Evolutionary conservation across 1,139 yeast genomes (phyloP).

Genomic region (Blastobotrys buckinghamii): DNA sequence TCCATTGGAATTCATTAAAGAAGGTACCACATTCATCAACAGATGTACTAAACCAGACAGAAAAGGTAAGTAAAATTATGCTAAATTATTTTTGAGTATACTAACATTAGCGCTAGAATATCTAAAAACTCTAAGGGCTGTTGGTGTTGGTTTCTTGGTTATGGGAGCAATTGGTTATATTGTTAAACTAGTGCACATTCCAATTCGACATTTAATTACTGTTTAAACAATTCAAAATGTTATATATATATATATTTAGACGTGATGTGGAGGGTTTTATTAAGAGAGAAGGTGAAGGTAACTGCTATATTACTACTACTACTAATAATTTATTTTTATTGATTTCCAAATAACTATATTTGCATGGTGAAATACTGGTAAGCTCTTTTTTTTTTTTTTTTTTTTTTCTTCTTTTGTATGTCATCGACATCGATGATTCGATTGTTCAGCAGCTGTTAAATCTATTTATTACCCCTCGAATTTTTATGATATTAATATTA

Average conservation of each 20-base stretch:
- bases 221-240: constrained; percentile 53
- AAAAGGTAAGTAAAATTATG: constrained; percentile 48
- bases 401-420: too few species aligned
- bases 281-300: neutral
- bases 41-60: constrained; percentile 91
- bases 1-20: constrained; percentile 86
- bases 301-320: too few species aligned
- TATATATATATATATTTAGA: too few species aligned
- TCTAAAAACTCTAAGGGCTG: constrained; percentile 84
- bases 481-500: too few species aligned
- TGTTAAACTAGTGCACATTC: constrained; percentile 87
- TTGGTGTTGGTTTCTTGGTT: constrained; percentile 92
- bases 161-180: constrained; percentile 98
- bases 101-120: constrained; percentile 48
- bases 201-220: constrained; percentile 87
- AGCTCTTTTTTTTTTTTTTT: too few species aligned
- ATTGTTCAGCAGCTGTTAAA: too few species aligned
- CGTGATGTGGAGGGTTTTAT: too few species aligned
- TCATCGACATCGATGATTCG: too few species aligned
- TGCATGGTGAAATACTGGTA: too few species aligned
- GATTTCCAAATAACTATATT: too few species aligned
- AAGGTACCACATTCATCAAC: constrained; percentile 80
- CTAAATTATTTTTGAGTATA: neutral
- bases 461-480: too few species aligned
- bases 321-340: too few species aligned